These are phyloP conservation scores for Misopates orontium DNA, from an alignment of 257 asterid species.

Conservation along the genomic window DNA sequence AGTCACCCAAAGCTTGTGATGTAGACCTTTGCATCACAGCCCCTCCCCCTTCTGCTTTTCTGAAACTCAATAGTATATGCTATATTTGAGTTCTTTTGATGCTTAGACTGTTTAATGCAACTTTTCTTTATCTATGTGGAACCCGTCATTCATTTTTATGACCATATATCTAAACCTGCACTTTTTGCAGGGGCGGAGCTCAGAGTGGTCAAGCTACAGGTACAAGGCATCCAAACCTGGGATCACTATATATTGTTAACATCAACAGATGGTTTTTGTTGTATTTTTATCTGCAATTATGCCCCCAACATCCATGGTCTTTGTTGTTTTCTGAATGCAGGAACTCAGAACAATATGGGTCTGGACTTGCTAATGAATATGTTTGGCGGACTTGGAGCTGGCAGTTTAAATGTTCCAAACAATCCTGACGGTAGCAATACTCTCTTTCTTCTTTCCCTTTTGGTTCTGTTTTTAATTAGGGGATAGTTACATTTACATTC, in stretches of 20 bases:
- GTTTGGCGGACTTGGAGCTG: conserved; percentile 63
- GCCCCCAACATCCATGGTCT: conserved; percentile 6
- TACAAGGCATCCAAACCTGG: conserved; percentile 24
- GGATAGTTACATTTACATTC: not conserved
- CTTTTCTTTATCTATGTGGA: not conserved
- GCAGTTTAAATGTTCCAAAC: conserved; percentile 40
- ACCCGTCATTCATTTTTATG: conserved; percentile 2
- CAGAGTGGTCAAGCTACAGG: conserved; percentile 44
- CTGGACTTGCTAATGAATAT: conserved; percentile 50
- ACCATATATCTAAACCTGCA: not conserved
- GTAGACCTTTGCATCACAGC: not conserved
- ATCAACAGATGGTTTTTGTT: not conserved
- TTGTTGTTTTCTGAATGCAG: conserved; percentile 29
- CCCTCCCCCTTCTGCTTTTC: not conserved
- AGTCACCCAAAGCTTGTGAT: too few relatives aligned
- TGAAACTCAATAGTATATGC: not conserved
- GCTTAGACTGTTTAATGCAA: not conserved
- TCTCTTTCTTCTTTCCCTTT: not conserved
- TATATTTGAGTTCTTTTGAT: not conserved
- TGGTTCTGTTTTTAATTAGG: not conserved
- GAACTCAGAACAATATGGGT: conserved; percentile 33
- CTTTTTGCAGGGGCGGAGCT: conserved; percentile 41
- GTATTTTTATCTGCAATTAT: not conserved
- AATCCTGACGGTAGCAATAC: conserved; percentile 36
- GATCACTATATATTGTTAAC: not conserved